Percentiles rank a stretch among this genome's conserved stretches.
Conservation (phyloP, 352 stramenopile genomes). For the Phytophthora meadii region DNA sequence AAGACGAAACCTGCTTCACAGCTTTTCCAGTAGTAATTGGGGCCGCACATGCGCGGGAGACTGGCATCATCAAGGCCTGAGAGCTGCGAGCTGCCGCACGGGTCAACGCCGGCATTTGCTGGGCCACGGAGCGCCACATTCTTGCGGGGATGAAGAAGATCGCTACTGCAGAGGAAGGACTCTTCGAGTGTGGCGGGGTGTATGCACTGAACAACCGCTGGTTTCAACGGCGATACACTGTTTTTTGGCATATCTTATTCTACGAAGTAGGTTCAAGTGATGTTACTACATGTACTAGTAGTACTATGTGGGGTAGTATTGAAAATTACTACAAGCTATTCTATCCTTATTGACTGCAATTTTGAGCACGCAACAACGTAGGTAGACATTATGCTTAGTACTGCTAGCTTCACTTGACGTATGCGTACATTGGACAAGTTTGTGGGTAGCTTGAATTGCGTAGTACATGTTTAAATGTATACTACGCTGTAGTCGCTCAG, state of each 20-base stretch:
- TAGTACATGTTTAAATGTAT: too few relatives aligned
- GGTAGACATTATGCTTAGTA: too few relatives aligned
- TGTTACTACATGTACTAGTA: not conserved
- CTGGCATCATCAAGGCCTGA: constrained; percentile 3
- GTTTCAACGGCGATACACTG: not conserved
- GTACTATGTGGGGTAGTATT: not conserved
- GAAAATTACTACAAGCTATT: too few relatives aligned
- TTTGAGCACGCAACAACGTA: too few relatives aligned
- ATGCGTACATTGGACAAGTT: too few relatives aligned
- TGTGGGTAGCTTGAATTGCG: too few relatives aligned
- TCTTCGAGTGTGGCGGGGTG: constrained; percentile 3
- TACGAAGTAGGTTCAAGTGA: too few relatives aligned
- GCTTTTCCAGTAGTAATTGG: not conserved
- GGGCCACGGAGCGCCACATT: constrained; percentile 43
- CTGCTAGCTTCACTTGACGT: too few relatives aligned
- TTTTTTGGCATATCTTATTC: not conserved
- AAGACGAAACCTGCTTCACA: not conserved
- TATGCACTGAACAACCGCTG: not conserved
- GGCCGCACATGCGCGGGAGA: not conserved
- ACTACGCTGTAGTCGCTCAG: not conserved
- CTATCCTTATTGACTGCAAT: too few relatives aligned
- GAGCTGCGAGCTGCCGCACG: constrained; percentile 23
- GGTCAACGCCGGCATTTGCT: constrained; percentile 32
- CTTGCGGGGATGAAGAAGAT: constrained; percentile 22
- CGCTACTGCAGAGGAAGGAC: constrained; percentile 12